These are phyloP conservation scores for Thuidium tamariscinum DNA, from an alignment of 225 moss, liverwort and hornwort genomes.

Conservation along the genomic window DNA sequence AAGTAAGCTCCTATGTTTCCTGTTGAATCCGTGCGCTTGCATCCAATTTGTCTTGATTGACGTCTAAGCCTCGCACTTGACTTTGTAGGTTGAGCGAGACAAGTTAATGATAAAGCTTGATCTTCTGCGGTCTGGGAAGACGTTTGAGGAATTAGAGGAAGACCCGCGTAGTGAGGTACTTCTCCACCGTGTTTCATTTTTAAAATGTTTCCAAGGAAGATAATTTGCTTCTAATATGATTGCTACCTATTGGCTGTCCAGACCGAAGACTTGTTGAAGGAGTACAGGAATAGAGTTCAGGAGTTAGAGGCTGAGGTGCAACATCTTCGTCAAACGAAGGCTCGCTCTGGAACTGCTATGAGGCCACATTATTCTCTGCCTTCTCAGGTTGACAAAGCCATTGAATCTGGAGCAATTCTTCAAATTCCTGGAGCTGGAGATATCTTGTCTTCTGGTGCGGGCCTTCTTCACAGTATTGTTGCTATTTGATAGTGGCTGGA, in stretches of 20 bases:
- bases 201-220: too few relatives aligned
- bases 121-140: slow-evolving; percentile 64
- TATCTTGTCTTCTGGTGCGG: slow-evolving; percentile 9
- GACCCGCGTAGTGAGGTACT: slow-evolving; percentile 38
- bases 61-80: background rate
- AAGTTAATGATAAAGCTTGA: slow-evolving; percentile 56
- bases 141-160: slow-evolving; percentile 57
- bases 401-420: slow-evolving; percentile 3
- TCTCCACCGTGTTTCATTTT: background rate
- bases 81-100: slow-evolving; percentile 47
- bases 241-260: background rate
- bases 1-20: slow-evolving; percentile 16
- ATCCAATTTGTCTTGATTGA: background rate
- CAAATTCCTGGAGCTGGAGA: slow-evolving; percentile 17
- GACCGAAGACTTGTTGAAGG: slow-evolving; percentile 51
- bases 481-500: background rate
- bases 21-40: background rate
- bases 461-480: background rate
- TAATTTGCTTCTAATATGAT: background rate
- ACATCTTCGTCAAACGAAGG: slow-evolving; percentile 25
- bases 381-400: slow-evolving; percentile 25
- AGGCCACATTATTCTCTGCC: slow-evolving; percentile 26
- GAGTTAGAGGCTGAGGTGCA: slow-evolving; percentile 55
- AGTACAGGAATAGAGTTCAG: slow-evolving; percentile 53
- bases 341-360: background rate